Evolutionary conservation across 2,329 filamentous ascomycete genomes (phyloP), one percentile per base, ranked within the genome.

Genomic region (Pestalotiopsis fici): DNA sequence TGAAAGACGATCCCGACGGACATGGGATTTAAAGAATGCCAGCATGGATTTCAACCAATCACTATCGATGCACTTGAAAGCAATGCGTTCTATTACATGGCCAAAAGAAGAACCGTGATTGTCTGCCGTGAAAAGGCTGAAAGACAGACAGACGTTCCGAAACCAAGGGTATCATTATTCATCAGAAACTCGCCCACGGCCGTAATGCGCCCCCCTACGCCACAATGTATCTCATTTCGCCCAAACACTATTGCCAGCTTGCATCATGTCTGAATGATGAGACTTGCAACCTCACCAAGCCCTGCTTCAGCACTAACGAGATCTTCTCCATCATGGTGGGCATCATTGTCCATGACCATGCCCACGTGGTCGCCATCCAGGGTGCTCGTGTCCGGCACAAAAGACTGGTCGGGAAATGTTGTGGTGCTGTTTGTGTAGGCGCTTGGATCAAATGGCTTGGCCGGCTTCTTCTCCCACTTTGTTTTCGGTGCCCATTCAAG

Each of bases 401-500:
- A 57, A 37, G 54, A 57, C 11, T 37, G n/a, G 39, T 64, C 62
- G 13, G 27, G 28, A 27, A 64, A 60, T 5, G 25, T 39, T 50
- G 43, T 50, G 15, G 43, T 23, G 23, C 18, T 23, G 37, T 28
- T 50, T 4, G 59, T 35, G 25, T 47, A 64, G 15, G 21, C 25
- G 25, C 50, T 54, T 65, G 37, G 31, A n/a, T 47, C 43, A 28
- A 60, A 66, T 11, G 55, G 27, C 18, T 37, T 60, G 18, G 64
- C 27, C n/a, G 25, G 31, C 25, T 61, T 66, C 39, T 61, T 66
- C 37, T 68, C 66, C 59, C 67, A 57, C n/a, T 69, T 65, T n/a
- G 55, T 27, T 56, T 64, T 59, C 59, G 67, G 67, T 3, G 70
- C 69, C 71, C 72, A 72, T 27, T 73, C 72, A 6, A 72, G 59